Base-by-base conservation (phyloP, 805 yeast species). In the Teunomyces lycoperdinae region DNA sequence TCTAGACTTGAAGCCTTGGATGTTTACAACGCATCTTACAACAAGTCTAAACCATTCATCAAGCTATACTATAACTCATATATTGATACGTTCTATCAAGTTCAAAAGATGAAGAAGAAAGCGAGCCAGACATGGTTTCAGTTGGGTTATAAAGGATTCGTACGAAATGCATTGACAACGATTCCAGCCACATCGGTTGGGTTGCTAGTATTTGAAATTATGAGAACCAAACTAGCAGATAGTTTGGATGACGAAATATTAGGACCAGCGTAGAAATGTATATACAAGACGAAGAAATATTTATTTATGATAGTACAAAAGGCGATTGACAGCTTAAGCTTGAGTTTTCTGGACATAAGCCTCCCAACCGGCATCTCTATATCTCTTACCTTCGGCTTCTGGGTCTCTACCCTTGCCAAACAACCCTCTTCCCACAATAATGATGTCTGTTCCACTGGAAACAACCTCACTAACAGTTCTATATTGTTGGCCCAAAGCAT, bases 391-490 rank as follows among this genome's bases (percentile, higher is more conserved):
- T 69, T 94, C 97, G 10, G 73, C 86, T 1, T 74, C 75, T 5
- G 97, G 96, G 63, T 92, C 96, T 70, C 98, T 84, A 16, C 96
- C 97, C 60, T 89, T 87, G 10, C 94, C 98, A 64, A 87, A 90
- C 47, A 94, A 75, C 0, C 99, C 99, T 69, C 99, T 82, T 9
- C 99, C 99, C n/a, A 94, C 99, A 64, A 94, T 94, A 50, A 94
- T 91, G 44, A 94, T 80, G 66, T 94, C 99, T 2, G 96, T 79
- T n/a, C 98, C 98, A 1, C 86, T 81, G 10, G 79, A 62, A 9
- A 92, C 76, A 20, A 90, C 99, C 50, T 87, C 89, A 53, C 81
- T 81, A 3, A 92, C 98, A 4, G 97, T 83, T 66, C 99, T 80
- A 68, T 94, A 94, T 69, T 94, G 98, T 68, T 94, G 99, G 20